These are phyloP conservation scores for Penicillium hordei DNA, from an alignment of 2,329 filamentous ascomycete species.

Conservation along the genomic window DNA sequence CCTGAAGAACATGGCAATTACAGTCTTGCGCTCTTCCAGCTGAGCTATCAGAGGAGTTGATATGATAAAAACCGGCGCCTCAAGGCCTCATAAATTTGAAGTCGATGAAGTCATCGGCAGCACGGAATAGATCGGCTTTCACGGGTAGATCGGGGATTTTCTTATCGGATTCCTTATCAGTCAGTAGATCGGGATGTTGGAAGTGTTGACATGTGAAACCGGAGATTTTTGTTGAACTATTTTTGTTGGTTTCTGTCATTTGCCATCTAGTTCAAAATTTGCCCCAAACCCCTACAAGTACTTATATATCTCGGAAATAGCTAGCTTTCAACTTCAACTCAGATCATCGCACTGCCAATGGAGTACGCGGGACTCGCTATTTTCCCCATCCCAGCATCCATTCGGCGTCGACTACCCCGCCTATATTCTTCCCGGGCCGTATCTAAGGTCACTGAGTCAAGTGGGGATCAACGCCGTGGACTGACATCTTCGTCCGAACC, in stretches of 20 bases:
- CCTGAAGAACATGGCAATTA: neutral
- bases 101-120: neutral
- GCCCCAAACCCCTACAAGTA: neutral
- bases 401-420: constrained; percentile 30
- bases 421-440: constrained; percentile 22
- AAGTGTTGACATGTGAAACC: constrained; percentile 1
- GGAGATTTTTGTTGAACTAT: neutral
- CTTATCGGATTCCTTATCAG: neutral
- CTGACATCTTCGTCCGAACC: constrained; percentile 20
- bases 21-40: constrained; percentile 4
- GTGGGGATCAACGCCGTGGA: constrained; percentile 7
- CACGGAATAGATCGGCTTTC: neutral
- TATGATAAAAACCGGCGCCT: rapidly evolving
- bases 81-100: neutral
- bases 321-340: neutral
- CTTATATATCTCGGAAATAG: neutral
- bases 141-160: neutral
- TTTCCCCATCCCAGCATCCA: constrained; percentile 28
- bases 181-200: neutral
- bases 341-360: constrained; percentile 7
- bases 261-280: neutral
- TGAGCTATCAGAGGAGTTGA: constrained; percentile 1
- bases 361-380: constrained; percentile 22
- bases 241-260: neutral
- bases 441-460: constrained; percentile 6